Conservation (phyloP, 2,329 filamentous ascomycete species). For the Paraphoma sp. region DNA sequence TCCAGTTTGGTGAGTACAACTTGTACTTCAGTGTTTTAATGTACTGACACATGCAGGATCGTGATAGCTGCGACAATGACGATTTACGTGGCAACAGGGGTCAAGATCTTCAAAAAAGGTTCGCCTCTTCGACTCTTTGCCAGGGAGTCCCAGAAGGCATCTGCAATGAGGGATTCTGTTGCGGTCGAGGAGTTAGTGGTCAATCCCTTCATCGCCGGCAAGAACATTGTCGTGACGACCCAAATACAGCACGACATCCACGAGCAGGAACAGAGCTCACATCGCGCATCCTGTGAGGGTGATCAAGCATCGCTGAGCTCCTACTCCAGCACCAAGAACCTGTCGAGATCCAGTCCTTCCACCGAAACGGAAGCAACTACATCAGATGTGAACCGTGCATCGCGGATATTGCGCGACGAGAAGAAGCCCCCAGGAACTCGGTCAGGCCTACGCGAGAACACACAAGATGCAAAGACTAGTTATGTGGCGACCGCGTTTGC, state of each 20-base stretch:
- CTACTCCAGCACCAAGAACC: constrained; percentile 34
- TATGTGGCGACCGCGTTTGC: constrained; percentile 17
- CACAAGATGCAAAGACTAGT: not conserved
- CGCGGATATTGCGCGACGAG: constrained; percentile 1
- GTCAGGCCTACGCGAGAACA: not conserved
- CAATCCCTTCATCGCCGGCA: constrained; percentile 51
- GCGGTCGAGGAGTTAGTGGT: constrained; percentile 34
- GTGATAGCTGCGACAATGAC: constrained; percentile 66
- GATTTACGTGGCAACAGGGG: constrained; percentile 72
- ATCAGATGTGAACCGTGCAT: not conserved
- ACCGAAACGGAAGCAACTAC: not conserved
- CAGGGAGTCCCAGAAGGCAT: constrained; percentile 10
- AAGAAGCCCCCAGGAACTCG: not conserved
- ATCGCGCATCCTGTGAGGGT: constrained; percentile 6
- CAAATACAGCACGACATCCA: constrained; percentile 67
- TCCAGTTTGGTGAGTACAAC: constrained; percentile 65
- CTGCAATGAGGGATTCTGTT: not conserved
- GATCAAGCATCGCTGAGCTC: constrained; percentile 35
- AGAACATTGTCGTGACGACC: constrained; percentile 60
- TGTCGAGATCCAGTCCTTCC: constrained; percentile 1
- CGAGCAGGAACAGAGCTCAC: constrained; percentile 48
- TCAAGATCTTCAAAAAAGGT: constrained; percentile 71
- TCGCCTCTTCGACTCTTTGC: constrained; percentile 54
- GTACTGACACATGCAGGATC: constrained; percentile 44
- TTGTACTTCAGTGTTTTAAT: not conserved